Percentiles rank a stretch among this genome's conserved stretches.
Evolutionary conservation across 768 basidiomycete species (phyloP).

Genomic region (Rhodotorula toruloides): DNA sequence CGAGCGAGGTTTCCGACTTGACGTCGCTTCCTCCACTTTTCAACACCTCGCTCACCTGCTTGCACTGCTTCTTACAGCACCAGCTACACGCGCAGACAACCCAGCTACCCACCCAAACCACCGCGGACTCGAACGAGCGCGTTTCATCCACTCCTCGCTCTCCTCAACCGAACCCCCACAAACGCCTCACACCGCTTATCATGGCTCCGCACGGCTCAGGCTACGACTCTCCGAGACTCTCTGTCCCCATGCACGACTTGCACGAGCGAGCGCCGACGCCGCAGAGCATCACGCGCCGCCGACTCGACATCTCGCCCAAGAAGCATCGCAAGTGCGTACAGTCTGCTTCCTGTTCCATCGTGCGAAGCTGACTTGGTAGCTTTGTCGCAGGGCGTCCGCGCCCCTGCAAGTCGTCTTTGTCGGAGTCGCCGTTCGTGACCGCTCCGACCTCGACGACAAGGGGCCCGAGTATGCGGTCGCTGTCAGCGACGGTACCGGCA

Average conservation of each 20-base stretch:
- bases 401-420: slow-evolving; percentile 15
- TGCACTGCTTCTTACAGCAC: too few species aligned
- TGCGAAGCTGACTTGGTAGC: not conserved
- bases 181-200: not conserved
- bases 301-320: slow-evolving; percentile 5
- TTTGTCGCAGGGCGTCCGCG: not conserved
- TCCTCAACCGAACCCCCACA: not conserved
- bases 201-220: not conserved
- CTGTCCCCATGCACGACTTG: not conserved
- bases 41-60: too few species aligned
- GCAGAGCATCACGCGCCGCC: not conserved
- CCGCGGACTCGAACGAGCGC: too few species aligned
- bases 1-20: too few species aligned
- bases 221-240: not conserved
- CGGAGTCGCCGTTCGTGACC: slow-evolving; percentile 13
- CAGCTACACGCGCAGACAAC: too few species aligned
- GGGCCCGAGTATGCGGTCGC: slow-evolving; percentile 9
- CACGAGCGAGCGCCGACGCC: not conserved
- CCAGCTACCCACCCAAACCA: too few species aligned
- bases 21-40: too few species aligned
- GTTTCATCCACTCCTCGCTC: too few species aligned
- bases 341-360: too few species aligned
- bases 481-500: slow-evolving; percentile 7
- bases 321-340: slow-evolving; percentile 9
- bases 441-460: slow-evolving; percentile 5